A percentile compares a stretch with the other conserved stretches of the same genome.
phyloP scores from a whole-genome alignment of 768 basidiomycete genomes.

The Cyclocybe cylindracea region DNA sequence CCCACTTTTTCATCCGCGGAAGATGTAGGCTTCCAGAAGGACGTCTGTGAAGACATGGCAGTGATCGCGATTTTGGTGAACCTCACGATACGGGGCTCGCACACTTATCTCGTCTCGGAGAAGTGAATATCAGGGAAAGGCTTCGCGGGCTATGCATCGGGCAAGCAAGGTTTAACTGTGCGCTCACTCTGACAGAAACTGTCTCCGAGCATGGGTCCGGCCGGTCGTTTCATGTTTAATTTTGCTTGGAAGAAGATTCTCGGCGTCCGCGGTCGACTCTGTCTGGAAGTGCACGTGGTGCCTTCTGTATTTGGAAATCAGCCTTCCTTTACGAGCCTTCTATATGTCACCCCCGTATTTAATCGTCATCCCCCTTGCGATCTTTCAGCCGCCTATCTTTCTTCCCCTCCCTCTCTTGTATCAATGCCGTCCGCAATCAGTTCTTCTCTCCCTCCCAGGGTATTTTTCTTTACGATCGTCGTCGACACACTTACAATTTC shows the following conservation, averaged over 20 bases:
- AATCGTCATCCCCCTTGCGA: constrained; percentile 15
- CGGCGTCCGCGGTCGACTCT: constrained; percentile 21
- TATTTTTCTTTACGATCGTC: constrained; percentile 10
- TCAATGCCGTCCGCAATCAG: constrained; percentile 22
- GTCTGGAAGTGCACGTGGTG: constrained; percentile 16
- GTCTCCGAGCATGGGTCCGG: constrained; percentile 10
- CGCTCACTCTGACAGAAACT: constrained; percentile 27
- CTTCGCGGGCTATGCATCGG: background rate
- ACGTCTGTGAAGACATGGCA: too few species aligned
- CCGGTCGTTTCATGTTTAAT: constrained; percentile 19
- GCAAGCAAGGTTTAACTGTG: background rate
- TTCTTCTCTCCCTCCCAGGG: constrained; percentile 32
- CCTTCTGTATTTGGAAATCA: constrained; percentile 25
- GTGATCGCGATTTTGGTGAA: too few species aligned
- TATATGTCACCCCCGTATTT: constrained; percentile 18
- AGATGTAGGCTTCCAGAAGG: too few species aligned
- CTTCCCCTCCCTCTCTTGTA: constrained; percentile 10
- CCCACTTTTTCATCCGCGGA: too few species aligned
- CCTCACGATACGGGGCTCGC: too few species aligned
- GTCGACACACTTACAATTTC: background rate
- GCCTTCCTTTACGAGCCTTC: constrained; percentile 33
- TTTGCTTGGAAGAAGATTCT: constrained; percentile 8
- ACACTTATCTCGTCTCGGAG: too few species aligned
- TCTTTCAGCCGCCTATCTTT: constrained; percentile 16
- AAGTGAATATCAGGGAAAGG: too few species aligned